These are phyloP conservation scores for Salvia miltiorrhiza DNA, from an alignment of 257 asterid species.

Conservation along the genomic window DNA sequence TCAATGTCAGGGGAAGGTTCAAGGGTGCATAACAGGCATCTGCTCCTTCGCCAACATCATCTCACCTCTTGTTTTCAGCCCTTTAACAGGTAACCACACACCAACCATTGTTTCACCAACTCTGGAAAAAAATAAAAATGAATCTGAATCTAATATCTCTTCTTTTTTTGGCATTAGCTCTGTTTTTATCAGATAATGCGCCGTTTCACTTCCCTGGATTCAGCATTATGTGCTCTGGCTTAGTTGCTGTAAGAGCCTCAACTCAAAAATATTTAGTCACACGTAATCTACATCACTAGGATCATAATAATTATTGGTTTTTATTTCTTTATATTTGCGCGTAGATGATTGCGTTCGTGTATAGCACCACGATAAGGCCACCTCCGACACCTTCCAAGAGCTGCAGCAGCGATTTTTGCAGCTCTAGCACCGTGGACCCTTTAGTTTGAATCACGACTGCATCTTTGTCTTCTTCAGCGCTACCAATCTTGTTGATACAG, in stretches of 20 bases:
- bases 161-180: conserved; percentile 32
- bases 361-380: conserved; percentile 54
- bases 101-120: not conserved
- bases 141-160: not conserved
- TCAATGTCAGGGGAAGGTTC: conserved; percentile 68
- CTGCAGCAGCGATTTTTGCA: conserved; percentile 28
- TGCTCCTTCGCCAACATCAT: conserved; percentile 64
- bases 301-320: not conserved
- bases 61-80: conserved; percentile 83
- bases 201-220: conserved; percentile 94
- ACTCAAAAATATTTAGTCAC: too few relatives aligned
- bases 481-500: not conserved
- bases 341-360: conserved; percentile 79
- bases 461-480: not conserved
- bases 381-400: conserved; percentile 24
- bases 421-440: conserved; percentile 31
- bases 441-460: conserved; percentile 25
- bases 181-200: conserved; percentile 68
- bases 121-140: not conserved
- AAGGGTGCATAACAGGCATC: conserved; percentile 86
- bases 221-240: conserved; percentile 72
- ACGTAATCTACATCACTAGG: not conserved
- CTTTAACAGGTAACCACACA: conserved; percentile 57
- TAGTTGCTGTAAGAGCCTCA: conserved; percentile 57
- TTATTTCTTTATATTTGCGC: not conserved